Base-by-base conservation (phyloP, 2,329 filamentous ascomycete species). In the Fusarium nematophilum region DNA sequence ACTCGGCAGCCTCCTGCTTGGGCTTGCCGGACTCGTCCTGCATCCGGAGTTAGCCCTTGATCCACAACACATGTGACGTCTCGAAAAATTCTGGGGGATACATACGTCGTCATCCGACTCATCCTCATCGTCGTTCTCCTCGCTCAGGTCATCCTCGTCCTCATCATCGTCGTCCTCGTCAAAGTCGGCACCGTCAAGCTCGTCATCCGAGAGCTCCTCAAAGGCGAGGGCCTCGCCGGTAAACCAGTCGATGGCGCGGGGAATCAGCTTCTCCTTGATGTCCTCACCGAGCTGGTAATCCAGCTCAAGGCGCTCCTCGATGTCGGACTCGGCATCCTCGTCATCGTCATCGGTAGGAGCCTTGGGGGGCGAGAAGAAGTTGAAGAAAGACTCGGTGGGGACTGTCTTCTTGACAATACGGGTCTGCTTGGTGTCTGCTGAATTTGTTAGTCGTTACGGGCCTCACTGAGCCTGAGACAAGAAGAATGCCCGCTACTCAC, bases 181-280 rank as follows among this genome's bases (percentile, higher is more conserved):
- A 66, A 91, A 92, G 63, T 92, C 91, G 61, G 89, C 91, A 70
- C 90, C 90, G 51, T 93, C 90, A 62, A 93, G 82, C 59, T 94
- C 93, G 49, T 96, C 90, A 43, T 86, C 86, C 31, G 94, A 90
- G 58, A 97, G 79, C 76, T 97, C 94, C 83, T 99, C 95, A 70
- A 92, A 99, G 69, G 95, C 93, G 63, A 99, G 88, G 67, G 95
- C 95, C 81, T 99, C 95, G 54, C 95, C 95, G 47, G 95, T 99
- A 78, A 99, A 99, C 95, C 95, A 99, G 80, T 99, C 95, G 71
- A 99, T 95, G 53, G 96, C 95, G 68, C 94, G 93, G 64, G 95
- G 95, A 69, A 99, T 99, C 65, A 99, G 86, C 83, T 99, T 99
- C 86, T 99, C 95, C 83, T 99, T 99, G 81, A 99, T 97, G 75